These are phyloP conservation scores for Fusarium miscanthi DNA, from an alignment of 2,329 filamentous ascomycete genomes.

Conservation along the genomic window DNA sequence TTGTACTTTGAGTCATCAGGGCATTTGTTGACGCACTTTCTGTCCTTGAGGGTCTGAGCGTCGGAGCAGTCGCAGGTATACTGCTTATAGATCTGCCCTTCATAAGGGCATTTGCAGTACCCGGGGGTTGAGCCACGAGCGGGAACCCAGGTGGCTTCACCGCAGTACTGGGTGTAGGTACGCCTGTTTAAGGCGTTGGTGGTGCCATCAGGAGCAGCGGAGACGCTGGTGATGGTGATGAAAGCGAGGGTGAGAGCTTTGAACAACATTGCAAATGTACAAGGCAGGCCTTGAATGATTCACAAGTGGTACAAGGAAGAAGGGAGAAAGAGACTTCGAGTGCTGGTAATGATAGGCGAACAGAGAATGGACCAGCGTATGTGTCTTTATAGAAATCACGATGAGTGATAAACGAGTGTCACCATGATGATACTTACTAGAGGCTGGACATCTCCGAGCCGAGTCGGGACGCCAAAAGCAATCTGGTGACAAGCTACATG, in stretches of 20 bases:
- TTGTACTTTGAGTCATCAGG: not conserved
- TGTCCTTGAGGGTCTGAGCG: not conserved
- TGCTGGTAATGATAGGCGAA: rapidly evolving
- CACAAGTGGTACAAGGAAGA: not conserved
- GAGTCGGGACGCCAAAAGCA: not conserved
- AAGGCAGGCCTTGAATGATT: not conserved
- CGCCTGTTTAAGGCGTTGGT: not conserved
- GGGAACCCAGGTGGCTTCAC: not conserved
- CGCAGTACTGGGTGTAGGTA: not conserved
- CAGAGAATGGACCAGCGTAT: rapidly evolving
- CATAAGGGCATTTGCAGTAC: not conserved
- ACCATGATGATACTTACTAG: rapidly evolving
- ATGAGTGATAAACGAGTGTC: rapidly evolving
- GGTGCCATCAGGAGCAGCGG: not conserved
- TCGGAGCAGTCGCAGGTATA: not conserved
- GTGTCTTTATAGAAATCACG: not conserved
- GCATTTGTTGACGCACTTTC: not conserved
- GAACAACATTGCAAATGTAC: not conserved
- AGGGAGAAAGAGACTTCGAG: no score
- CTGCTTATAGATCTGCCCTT: not conserved
- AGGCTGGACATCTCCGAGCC: not conserved
- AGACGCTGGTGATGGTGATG: not conserved
- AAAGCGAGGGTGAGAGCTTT: not conserved
- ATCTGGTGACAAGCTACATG: not conserved
- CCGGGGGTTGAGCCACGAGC: not conserved